phyloP scores from a whole-genome alignment of 345 rosid genomes.

The Isatis tinctoria region DNA sequence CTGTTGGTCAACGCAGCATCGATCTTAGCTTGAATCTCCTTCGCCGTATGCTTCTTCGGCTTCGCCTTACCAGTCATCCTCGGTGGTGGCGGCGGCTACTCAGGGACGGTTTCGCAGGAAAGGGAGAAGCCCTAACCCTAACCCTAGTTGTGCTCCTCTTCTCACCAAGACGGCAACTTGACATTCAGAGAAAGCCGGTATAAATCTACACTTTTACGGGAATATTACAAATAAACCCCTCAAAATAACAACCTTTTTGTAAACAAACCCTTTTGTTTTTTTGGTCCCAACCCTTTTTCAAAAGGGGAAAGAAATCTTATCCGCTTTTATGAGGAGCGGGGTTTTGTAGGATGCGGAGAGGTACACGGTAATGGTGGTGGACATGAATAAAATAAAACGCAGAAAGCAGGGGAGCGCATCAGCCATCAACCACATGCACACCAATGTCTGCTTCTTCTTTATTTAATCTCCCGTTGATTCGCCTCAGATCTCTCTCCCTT shows the following conservation, averaged over 20 bases:
- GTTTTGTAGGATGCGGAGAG: background rate
- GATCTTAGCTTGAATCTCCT: slow-evolving; percentile 78
- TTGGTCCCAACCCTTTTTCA: too few species aligned
- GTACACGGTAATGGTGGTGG: slow-evolving; percentile 15
- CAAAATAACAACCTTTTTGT: background rate
- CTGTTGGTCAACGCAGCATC: slow-evolving; percentile 91
- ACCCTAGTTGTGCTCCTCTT: slow-evolving; percentile 14
- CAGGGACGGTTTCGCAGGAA: background rate
- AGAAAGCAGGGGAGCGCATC: background rate
- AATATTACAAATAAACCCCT: background rate
- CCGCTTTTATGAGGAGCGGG: background rate
- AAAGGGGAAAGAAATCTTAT: background rate
- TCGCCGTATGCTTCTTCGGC: slow-evolving; percentile 99
- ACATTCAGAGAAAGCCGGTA: background rate
- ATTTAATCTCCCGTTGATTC: slow-evolving; percentile 27
- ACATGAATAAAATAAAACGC: background rate
- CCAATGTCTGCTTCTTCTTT: slow-evolving; percentile 31
- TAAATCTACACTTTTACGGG: background rate
- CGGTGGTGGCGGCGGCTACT: slow-evolving; percentile 16
- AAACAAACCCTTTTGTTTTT: background rate
- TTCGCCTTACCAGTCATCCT: slow-evolving; percentile 91
- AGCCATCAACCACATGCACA: slow-evolving; percentile 18
- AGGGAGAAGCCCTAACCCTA: slow-evolving; percentile 28
- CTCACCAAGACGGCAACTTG: background rate
- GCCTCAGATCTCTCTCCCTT: slow-evolving; percentile 31